These are phyloP conservation scores for Magnaporthiopsis incrustans DNA, from an alignment of 2,329 filamentous ascomycete species.

Conservation along the genomic window DNA sequence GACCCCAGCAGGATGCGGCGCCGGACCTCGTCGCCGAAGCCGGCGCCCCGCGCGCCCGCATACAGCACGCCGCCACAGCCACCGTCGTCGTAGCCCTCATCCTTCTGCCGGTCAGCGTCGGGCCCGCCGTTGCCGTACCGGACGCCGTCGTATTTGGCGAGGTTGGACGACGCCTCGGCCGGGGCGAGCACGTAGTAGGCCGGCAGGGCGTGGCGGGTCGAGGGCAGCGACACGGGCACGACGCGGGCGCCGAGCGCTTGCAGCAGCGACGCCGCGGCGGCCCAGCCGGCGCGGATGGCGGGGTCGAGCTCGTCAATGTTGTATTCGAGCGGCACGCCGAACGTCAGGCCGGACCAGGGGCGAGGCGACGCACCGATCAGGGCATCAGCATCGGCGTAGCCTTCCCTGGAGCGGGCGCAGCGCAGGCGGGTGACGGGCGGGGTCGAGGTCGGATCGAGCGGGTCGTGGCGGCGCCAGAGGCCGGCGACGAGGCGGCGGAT, in stretches of 20 bases:
- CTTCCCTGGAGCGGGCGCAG: conserved; percentile 25
- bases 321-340: conserved; percentile 67
- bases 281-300: conserved; percentile 63
- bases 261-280: conserved; percentile 49
- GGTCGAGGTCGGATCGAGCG: conserved; percentile 68
- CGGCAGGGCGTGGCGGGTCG: conserved; percentile 76
- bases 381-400: conserved; percentile 14
- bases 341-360: conserved; percentile 28
- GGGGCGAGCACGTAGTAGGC: conserved; percentile 95
- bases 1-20: conserved; percentile 82
- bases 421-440: conserved; percentile 43
- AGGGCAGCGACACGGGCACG: conserved; percentile 70
- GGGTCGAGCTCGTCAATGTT: conserved; percentile 76
- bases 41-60: conserved; percentile 61
- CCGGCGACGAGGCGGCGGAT: conserved; percentile 42
- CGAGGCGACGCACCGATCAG: no score
- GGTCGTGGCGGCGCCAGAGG: conserved; percentile 50
- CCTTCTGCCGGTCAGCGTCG: background rate
- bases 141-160: conserved; percentile 96
- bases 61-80: conserved; percentile 55
- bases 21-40: conserved; percentile 79
- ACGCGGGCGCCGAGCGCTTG: conserved; percentile 60
- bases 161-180: conserved; percentile 89
- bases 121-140: conserved; percentile 59
- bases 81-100: conserved; percentile 21